Conservation (phyloP, 2,329 filamentous ascomycete genomes). For the Arthrocladium fulminans region DNA sequence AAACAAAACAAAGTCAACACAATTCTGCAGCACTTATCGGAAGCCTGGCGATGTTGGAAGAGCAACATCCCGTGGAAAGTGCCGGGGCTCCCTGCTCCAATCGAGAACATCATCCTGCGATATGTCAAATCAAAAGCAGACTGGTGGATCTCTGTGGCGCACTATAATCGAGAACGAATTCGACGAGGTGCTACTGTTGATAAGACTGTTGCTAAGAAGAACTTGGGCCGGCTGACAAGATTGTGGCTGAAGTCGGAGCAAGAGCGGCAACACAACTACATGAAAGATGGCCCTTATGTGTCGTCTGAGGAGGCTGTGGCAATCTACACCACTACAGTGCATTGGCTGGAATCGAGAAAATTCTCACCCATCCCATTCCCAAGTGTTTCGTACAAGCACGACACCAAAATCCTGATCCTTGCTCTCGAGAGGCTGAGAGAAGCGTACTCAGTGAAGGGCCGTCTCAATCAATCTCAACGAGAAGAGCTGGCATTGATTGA, state of each 20-base stretch:
- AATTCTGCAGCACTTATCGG: constrained; percentile 89
- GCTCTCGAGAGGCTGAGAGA: constrained; percentile 87
- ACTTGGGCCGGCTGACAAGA: constrained; percentile 84
- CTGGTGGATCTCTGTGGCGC: constrained; percentile 99
- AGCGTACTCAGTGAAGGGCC: constrained; percentile 93
- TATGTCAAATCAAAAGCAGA: constrained; percentile 99
- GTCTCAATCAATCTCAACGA: constrained; percentile 92
- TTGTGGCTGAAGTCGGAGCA: constrained; percentile 98
- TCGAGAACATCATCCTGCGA: constrained; percentile 96
- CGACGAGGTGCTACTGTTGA: constrained; percentile 93
- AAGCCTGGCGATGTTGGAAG: constrained; percentile 99
- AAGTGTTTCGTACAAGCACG: constrained; percentile 97
- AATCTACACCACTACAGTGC: constrained; percentile 97
- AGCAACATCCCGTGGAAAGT: constrained; percentile 99
- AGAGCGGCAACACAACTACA: constrained; percentile 96
- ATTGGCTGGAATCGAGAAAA: constrained; percentile 96
- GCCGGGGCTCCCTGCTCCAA: constrained; percentile 86
- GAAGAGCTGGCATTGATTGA: constrained; percentile 95
- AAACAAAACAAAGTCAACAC: constrained; percentile 99
- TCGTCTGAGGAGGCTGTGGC: constrained; percentile 97
- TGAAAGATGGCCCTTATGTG: constrained; percentile 98
- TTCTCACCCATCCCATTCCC: constrained; percentile 98
- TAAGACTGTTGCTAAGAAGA: constrained; percentile 99
- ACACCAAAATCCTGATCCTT: constrained; percentile 96
- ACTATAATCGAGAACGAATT: constrained; percentile 97